Percentiles rank a stretch among this genome's conserved stretches.
These are phyloP conservation scores for Anthoceros angustus DNA, from an alignment of 225 moss, liverwort and hornwort species.

Conservation along the genomic window DNA sequence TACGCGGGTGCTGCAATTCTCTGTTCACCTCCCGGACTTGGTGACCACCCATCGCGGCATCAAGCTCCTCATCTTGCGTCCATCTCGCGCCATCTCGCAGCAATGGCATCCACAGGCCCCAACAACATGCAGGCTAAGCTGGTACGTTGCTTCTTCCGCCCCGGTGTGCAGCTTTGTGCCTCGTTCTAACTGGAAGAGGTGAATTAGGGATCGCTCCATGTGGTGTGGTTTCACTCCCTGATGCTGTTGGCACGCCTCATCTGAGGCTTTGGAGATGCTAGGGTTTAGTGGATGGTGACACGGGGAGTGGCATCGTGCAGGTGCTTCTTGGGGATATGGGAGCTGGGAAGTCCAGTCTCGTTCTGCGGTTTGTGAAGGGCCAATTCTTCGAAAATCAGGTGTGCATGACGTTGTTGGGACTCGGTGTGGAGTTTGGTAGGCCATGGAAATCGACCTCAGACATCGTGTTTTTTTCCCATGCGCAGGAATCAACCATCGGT, in stretches of 20 bases:
- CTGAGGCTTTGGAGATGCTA: background rate
- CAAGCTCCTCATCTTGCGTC: no score
- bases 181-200: background rate
- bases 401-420: background rate
- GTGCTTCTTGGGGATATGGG: slow-evolving; percentile 97
- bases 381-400: slow-evolving; percentile 95
- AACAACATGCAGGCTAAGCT: background rate
- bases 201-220: background rate
- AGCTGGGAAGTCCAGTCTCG: slow-evolving; percentile 93
- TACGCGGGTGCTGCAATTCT: no score
- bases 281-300: background rate
- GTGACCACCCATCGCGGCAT: no score
- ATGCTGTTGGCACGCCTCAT: background rate
- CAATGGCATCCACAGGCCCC: background rate
- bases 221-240: background rate
- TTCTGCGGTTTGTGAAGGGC: slow-evolving; percentile 74
- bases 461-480: background rate
- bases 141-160: background rate
- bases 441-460: background rate
- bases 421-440: background rate
- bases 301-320: slow-evolving; percentile 17
- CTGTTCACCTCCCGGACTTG: no score
- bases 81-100: no score
- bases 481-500: slow-evolving; percentile 93
- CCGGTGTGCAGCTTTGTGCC: background rate